Evolutionary conservation across 2,329 filamentous ascomycete species (phyloP).

Genomic region (Apiospora aurea): DNA sequence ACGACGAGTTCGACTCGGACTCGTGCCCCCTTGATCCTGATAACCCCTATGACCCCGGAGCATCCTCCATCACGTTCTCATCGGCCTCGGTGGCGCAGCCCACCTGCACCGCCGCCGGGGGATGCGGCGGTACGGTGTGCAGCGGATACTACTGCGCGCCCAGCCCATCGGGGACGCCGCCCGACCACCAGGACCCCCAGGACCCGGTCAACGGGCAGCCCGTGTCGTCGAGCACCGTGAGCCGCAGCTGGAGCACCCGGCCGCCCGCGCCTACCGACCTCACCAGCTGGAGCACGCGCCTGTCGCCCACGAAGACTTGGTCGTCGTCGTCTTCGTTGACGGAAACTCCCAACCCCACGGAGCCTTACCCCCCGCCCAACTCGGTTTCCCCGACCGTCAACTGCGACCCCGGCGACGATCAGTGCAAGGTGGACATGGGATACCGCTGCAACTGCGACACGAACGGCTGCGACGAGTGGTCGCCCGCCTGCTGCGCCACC

Average conservation of each 20-base stretch:
- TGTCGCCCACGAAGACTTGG: not conserved
- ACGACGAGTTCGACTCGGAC: not conserved
- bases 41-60: not conserved
- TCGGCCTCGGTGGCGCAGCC: conserved; percentile 27
- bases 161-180: conserved; percentile 30
- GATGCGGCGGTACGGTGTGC: conserved; percentile 35
- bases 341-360: not conserved
- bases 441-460: not conserved
- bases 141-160: conserved; percentile 34
- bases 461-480: not conserved
- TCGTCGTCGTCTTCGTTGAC: not conserved
- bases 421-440: not conserved
- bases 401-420: not conserved
- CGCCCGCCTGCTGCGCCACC: not conserved
- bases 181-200: conserved; percentile 33
- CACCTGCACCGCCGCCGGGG: conserved; percentile 28
- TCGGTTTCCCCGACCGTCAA: too few species aligned
- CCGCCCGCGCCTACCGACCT: not conserved
- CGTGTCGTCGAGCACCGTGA: not conserved
- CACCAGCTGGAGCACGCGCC: not conserved
- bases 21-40: not conserved
- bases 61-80: conserved; percentile 17
- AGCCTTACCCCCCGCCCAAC: not conserved
- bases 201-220: conserved; percentile 28
- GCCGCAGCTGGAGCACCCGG: not conserved